Percentiles rank a stretch among this genome's conserved stretches.
Conservation (phyloP, 2,329 filamentous ascomycete genomes). For the Claviceps capensis region DNA sequence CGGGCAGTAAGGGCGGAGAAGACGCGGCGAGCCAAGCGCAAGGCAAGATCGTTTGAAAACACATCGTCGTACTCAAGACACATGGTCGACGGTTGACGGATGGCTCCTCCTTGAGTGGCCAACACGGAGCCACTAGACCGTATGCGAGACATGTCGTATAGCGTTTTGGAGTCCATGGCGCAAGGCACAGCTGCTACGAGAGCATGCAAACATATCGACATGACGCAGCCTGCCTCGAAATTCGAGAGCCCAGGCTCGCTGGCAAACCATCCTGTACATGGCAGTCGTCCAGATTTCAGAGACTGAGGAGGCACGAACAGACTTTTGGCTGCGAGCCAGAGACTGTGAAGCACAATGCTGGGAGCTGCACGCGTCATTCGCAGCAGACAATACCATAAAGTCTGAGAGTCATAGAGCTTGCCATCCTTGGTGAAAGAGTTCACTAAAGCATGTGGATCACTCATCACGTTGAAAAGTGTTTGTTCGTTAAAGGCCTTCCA, state of each 20-base stretch:
- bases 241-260: conserved; percentile 20
- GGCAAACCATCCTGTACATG: conserved; percentile 5
- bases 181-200: conserved; percentile 44
- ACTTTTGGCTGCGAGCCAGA: conserved; percentile 47
- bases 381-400: conserved; percentile 49
- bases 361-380: conserved; percentile 43
- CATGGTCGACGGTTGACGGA: conserved; percentile 32
- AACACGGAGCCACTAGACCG: conserved; percentile 40
- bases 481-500: conserved; percentile 52
- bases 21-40: conserved; percentile 43
- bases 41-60: conserved; percentile 46
- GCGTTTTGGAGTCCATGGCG: conserved; percentile 29
- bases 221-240: conserved; percentile 35
- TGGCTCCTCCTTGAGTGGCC: conserved; percentile 29
- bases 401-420: conserved; percentile 44
- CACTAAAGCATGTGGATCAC: conserved; percentile 39
- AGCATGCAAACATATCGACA: conserved; percentile 50
- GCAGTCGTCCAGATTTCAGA: conserved; percentile 25
- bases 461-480: conserved; percentile 49
- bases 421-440: conserved; percentile 42
- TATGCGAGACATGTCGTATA: conserved; percentile 48
- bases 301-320: conserved; percentile 42
- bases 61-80: conserved; percentile 49
- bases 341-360: conserved; percentile 46
- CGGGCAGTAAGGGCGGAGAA: conserved; percentile 43